Conservation (phyloP, 2,329 filamentous ascomycete genomes). For the Knoxdaviesia capensis region DNA sequence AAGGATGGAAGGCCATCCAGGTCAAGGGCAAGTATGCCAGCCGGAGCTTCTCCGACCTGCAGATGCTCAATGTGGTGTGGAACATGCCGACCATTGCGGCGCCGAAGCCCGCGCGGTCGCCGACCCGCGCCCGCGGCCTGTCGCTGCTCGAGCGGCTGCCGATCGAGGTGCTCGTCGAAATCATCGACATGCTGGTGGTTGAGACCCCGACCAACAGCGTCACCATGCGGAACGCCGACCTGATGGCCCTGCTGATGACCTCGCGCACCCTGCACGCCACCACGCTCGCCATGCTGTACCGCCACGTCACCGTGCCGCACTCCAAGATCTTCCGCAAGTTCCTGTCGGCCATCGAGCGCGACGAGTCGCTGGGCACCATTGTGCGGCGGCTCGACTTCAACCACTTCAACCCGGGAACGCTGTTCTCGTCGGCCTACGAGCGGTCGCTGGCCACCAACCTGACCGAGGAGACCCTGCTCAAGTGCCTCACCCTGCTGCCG, state of each 20-base stretch:
- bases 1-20: slow-evolving; percentile 42
- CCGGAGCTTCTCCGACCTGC: slow-evolving; percentile 40
- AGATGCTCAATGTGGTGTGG: slow-evolving; percentile 34
- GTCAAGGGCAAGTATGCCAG: slow-evolving; percentile 37
- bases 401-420: slow-evolving; percentile 62
- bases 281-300: slow-evolving; percentile 56
- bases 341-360: slow-evolving; percentile 43
- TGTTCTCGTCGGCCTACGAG: slow-evolving; percentile 57
- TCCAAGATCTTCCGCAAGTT: slow-evolving; percentile 72
- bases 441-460: slow-evolving; percentile 56
- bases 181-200: slow-evolving; percentile 54
- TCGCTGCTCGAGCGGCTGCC: slow-evolving; percentile 48
- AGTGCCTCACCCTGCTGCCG: slow-evolving; percentile 52
- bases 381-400: slow-evolving; percentile 68
- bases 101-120: slow-evolving; percentile 3
- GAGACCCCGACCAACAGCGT: slow-evolving; percentile 56
- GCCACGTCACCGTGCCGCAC: slow-evolving; percentile 64
- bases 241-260: slow-evolving; percentile 57
- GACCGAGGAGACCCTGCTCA: slow-evolving; percentile 50
- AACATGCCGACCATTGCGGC: slow-evolving; percentile 13
- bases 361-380: slow-evolving; percentile 51
- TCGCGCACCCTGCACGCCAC: slow-evolving; percentile 55
- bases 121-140: slow-evolving; percentile 17
- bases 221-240: slow-evolving; percentile 55
- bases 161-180: slow-evolving; percentile 47